phyloP scores from a whole-genome alignment of 1,284 basidiomycete genomes.

The Tilletia horrida region DNA sequence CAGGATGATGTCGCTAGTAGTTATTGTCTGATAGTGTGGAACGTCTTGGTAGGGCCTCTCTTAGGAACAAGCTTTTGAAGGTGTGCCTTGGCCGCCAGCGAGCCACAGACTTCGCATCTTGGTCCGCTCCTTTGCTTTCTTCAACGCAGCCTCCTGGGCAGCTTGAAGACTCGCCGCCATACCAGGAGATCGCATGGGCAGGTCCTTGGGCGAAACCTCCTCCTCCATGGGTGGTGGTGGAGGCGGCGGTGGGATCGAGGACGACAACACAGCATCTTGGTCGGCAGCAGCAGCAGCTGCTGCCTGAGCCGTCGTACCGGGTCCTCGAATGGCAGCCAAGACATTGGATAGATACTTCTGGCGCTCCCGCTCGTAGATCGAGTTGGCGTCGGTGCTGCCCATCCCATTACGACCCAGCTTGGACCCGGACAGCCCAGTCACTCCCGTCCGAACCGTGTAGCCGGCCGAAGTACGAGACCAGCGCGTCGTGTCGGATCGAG shows the following conservation, averaged over 20 bases:
- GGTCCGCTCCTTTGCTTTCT: background rate
- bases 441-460: background rate
- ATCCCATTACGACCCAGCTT: background rate
- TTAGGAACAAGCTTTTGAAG: no score
- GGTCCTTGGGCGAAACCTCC: background rate
- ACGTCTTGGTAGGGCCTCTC: no score
- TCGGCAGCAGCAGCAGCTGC: no score
- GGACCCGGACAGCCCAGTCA: background rate
- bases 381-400: no score
- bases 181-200: background rate
- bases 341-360: conserved; percentile 1
- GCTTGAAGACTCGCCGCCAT: background rate
- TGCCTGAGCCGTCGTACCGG: background rate
- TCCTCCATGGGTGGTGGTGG: background rate
- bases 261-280: background rate
- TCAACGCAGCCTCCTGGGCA: conserved; percentile 8
- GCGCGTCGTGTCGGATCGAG: conserved; percentile 3
- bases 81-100: background rate
- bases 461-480: conserved; percentile 7
- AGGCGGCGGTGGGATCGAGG: background rate
- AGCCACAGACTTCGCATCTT: conserved; percentile 16
- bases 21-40: no score
- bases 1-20: no score
- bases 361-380: background rate
- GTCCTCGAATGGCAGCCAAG: background rate